A percentile compares a stretch with the other conserved stretches of the same genome.
Conservation (phyloP, 2,329 filamentous ascomycete genomes). For the Pyrenophora seminiperda region DNA sequence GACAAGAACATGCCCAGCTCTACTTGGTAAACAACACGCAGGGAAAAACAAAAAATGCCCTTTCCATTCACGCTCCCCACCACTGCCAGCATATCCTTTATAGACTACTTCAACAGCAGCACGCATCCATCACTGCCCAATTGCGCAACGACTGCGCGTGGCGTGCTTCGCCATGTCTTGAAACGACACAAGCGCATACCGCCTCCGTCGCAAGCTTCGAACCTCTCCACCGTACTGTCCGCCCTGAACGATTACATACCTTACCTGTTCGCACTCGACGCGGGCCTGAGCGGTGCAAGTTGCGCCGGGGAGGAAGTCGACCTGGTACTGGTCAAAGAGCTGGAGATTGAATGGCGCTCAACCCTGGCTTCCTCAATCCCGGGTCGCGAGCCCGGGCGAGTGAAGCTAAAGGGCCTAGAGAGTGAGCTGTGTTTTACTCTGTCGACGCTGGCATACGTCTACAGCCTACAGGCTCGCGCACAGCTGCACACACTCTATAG, state of each 20-base stretch:
- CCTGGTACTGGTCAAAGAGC: constrained; percentile 67
- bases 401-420: constrained; percentile 74
- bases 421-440: constrained; percentile 83
- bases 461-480: constrained; percentile 73
- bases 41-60: constrained; percentile 66
- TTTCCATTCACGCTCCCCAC: constrained; percentile 88
- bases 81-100: constrained; percentile 84
- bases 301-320: constrained; percentile 67
- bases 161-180: constrained; percentile 78
- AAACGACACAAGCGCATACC: constrained; percentile 91
- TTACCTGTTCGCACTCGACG: constrained; percentile 78
- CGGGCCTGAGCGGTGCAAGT: constrained; percentile 65
- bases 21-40: constrained; percentile 20
- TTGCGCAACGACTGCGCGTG: constrained; percentile 79
- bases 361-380: constrained; percentile 69
- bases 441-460: constrained; percentile 74
- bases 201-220: constrained; percentile 68
- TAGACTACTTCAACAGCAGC: constrained; percentile 73
- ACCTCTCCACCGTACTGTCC: constrained; percentile 71
- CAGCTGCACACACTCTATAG: constrained; percentile 76
- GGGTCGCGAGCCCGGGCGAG: constrained; percentile 65
- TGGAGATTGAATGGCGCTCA: constrained; percentile 80
- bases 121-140: constrained; percentile 90
- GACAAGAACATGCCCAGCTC: constrained; percentile 16
- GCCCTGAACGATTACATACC: constrained; percentile 79